phyloP scores from a whole-genome alignment of 2,329 filamentous ascomycete genomes.

The Sclerotinia subarctica region DNA sequence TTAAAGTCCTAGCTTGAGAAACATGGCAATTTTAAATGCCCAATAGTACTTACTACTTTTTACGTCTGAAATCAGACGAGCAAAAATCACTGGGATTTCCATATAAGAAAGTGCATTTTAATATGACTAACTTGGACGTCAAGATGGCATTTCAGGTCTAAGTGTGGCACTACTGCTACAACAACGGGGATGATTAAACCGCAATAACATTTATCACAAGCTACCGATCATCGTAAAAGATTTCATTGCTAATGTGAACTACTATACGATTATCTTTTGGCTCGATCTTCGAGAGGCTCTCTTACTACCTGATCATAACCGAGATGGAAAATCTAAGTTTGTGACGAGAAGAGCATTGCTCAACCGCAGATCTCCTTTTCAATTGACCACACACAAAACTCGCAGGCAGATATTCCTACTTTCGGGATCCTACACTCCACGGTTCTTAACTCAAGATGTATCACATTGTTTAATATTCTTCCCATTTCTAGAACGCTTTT shows the following conservation, averaged over 20 bases:
- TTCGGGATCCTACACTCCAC: not conserved
- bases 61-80: not conserved
- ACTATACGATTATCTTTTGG: not conserved
- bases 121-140: too few relatives aligned
- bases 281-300: not conserved
- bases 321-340: not conserved
- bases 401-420: not conserved
- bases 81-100: not conserved
- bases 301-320: not conserved
- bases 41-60: not conserved
- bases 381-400: not conserved
- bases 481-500: not conserved
- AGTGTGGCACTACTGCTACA: not conserved
- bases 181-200: not conserved
- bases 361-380: not conserved
- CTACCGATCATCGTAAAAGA: not conserved
- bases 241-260: not conserved
- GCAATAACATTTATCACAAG: too few relatives aligned
- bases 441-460: not conserved
- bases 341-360: not conserved
- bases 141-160: not conserved
- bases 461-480: not conserved
- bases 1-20: too few relatives aligned
- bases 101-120: not conserved
- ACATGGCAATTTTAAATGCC: too few relatives aligned